Evolutionary conservation across 257 asterid species (phyloP).

Genomic region (Solanum sitiens): DNA sequence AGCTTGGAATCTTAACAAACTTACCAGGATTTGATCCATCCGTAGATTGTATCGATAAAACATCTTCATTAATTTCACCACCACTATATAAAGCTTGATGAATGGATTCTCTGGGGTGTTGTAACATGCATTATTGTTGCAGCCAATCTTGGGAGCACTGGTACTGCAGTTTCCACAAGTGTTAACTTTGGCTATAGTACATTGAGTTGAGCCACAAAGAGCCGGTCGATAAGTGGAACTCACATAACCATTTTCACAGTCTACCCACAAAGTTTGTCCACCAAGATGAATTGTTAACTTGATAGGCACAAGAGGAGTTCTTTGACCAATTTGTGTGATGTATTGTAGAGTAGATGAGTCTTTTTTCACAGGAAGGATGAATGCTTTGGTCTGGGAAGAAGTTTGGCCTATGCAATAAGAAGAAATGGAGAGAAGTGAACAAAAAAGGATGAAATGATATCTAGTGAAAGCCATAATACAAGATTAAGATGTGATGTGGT

Average conservation of each 20-base stretch:
- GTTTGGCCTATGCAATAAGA: slow-evolving; percentile 4
- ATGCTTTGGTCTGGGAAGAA: slow-evolving; percentile 3
- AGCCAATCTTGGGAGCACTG: slow-evolving; percentile 4
- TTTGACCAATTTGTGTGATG: slow-evolving; percentile 13
- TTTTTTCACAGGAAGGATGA: slow-evolving; percentile 7
- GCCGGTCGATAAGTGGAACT: slow-evolving; percentile 9
- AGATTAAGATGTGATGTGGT: not conserved
- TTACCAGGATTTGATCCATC: slow-evolving; percentile 1
- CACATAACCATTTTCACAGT: slow-evolving; percentile 6
- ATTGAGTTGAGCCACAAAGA: slow-evolving; percentile 1
- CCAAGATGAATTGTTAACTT: slow-evolving; percentile 17
- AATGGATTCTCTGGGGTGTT: slow-evolving; percentile 15
- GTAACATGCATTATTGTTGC: slow-evolving; percentile 12
- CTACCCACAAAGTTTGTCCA: slow-evolving; percentile 22
- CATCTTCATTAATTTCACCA: slow-evolving; percentile 10
- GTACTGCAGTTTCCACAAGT: slow-evolving; percentile 5
- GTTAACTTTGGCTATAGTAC: not conserved
- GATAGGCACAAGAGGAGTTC: slow-evolving; percentile 17
- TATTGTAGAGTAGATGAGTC: slow-evolving; percentile 20
- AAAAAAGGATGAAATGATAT: not conserved
- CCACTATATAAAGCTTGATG: slow-evolving; percentile 3
- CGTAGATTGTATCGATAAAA: slow-evolving; percentile 4
- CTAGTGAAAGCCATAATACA: not conserved
- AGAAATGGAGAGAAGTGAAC: not conserved
- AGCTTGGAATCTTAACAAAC: slow-evolving; percentile 1